phyloP scores from a whole-genome alignment of 306 rosid genomes.

The Neltuma alba region DNA sequence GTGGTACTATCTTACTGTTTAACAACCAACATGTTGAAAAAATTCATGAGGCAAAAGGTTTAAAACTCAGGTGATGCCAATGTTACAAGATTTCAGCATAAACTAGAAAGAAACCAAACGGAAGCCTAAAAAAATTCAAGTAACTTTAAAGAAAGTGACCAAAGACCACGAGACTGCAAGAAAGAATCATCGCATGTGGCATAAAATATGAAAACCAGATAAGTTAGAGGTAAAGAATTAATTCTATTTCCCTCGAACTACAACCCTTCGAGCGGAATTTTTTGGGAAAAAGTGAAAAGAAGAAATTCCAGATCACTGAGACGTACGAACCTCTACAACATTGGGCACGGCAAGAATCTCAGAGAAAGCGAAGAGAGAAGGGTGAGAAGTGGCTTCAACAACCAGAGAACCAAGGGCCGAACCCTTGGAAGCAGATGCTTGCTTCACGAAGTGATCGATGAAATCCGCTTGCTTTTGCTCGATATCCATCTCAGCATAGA shows the following conservation, averaged over 20 bases:
- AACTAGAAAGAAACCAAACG: neutral
- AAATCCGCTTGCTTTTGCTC: slow-evolving; percentile 86
- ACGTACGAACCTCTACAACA: slow-evolving; percentile 59
- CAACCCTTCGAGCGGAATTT: neutral
- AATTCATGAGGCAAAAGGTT: neutral
- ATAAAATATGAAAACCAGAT: neutral
- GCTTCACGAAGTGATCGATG: slow-evolving; percentile 79
- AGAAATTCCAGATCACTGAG: neutral
- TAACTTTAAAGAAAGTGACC: neutral
- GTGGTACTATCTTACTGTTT: neutral
- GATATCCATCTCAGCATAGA: slow-evolving; percentile 59
- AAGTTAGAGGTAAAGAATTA: neutral
- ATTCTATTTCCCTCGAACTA: neutral
- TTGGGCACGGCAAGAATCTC: slow-evolving; percentile 84
- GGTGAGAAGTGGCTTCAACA: slow-evolving; percentile 80
- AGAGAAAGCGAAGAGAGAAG: slow-evolving; percentile 87
- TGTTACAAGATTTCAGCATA: neutral
- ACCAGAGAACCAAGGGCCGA: slow-evolving; percentile 57
- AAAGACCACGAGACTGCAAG: neutral
- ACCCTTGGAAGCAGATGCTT: slow-evolving; percentile 59
- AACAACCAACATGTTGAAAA: neutral
- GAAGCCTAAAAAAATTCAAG: neutral
- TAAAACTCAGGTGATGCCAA: neutral
- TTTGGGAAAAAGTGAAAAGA: neutral
- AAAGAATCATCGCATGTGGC: neutral